Conservation (phyloP, 2,329 filamentous ascomycete genomes). For the Ascomycota sp. region DNA sequence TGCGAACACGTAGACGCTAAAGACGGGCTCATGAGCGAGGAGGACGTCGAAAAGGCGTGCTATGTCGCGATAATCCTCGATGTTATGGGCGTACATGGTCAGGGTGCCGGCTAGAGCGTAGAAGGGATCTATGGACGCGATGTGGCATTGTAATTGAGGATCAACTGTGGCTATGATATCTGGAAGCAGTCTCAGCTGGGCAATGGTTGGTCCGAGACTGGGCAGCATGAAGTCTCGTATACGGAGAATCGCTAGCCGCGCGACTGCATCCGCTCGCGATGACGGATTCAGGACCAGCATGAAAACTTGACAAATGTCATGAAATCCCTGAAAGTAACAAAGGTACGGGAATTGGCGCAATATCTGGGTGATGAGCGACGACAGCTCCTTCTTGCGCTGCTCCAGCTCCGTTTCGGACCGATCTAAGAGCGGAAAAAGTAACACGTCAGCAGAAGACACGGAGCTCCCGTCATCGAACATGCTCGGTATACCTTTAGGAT, state of each 20-base stretch:
- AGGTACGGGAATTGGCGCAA: slow-evolving; percentile 66
- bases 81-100: slow-evolving; percentile 92
- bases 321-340: slow-evolving; percentile 95
- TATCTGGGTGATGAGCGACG: slow-evolving; percentile 57
- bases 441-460: neutral
- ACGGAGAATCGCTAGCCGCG: slow-evolving; percentile 69
- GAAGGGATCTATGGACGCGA: slow-evolving; percentile 65
- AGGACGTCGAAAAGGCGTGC: slow-evolving; percentile 83
- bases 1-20: slow-evolving; percentile 80
- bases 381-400: slow-evolving; percentile 55
- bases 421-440: slow-evolving; percentile 22
- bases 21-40: slow-evolving; percentile 68
- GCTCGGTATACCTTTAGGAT: slow-evolving; percentile 46
- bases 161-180: slow-evolving; percentile 59
- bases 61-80: slow-evolving; percentile 76
- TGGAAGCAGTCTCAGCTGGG: slow-evolving; percentile 74
- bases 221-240: slow-evolving; percentile 98
- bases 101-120: slow-evolving; percentile 87
- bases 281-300: slow-evolving; percentile 58
- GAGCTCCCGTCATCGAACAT: neutral
- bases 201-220: slow-evolving; percentile 56
- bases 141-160: slow-evolving; percentile 48
- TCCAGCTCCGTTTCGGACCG: slow-evolving; percentile 48
- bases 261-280: slow-evolving; percentile 40
- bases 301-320: slow-evolving; percentile 94